phyloP scores from a whole-genome alignment of 1,284 basidiomycete genomes.

The Stygiomarasmius scandens region DNA sequence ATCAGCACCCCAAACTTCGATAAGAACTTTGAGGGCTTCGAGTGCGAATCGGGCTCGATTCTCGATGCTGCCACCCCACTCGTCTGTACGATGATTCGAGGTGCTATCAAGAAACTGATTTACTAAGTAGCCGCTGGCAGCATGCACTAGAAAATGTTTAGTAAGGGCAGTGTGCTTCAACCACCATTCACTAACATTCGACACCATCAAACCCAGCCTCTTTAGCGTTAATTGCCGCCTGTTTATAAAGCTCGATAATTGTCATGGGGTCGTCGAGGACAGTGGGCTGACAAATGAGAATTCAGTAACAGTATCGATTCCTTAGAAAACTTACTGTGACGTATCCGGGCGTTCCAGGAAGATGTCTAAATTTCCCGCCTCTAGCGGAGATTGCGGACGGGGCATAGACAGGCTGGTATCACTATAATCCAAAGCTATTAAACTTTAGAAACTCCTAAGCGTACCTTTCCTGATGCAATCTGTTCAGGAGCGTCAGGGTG shows the following conservation, averaged over 20 bases:
- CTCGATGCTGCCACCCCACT: conserved; percentile 61
- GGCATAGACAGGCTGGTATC: conserved; percentile 36
- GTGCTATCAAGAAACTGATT: conserved; percentile 59
- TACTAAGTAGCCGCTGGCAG: conserved; percentile 53
- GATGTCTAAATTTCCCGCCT: conserved; percentile 41
- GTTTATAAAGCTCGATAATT: conserved; percentile 46
- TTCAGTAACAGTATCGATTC: too few relatives aligned
- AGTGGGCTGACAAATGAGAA: too few relatives aligned
- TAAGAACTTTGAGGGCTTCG: conserved; percentile 49
- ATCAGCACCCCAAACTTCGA: conserved; percentile 49
- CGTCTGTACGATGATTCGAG: conserved; percentile 61
- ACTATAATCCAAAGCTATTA: too few relatives aligned
- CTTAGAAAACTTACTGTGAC: too few relatives aligned
- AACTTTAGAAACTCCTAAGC: too few relatives aligned
- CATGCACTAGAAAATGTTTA: too few relatives aligned
- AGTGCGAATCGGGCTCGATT: conserved; percentile 59
- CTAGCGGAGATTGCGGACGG: conserved; percentile 41
- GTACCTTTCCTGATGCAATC: conserved; percentile 34
- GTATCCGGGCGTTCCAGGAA: too few relatives aligned
- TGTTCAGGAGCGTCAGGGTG: conserved; percentile 41
- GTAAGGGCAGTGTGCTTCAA: too few relatives aligned
- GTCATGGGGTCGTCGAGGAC: conserved; percentile 43
- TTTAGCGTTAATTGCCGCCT: conserved; percentile 57
- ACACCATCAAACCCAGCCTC: conserved; percentile 70
- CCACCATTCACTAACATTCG: too few relatives aligned